Evolutionary conservation across 345 rosid species (phyloP), one percentile per base, ranked within the genome.

Genomic region (Zanthoxylum bungeanum): DNA sequence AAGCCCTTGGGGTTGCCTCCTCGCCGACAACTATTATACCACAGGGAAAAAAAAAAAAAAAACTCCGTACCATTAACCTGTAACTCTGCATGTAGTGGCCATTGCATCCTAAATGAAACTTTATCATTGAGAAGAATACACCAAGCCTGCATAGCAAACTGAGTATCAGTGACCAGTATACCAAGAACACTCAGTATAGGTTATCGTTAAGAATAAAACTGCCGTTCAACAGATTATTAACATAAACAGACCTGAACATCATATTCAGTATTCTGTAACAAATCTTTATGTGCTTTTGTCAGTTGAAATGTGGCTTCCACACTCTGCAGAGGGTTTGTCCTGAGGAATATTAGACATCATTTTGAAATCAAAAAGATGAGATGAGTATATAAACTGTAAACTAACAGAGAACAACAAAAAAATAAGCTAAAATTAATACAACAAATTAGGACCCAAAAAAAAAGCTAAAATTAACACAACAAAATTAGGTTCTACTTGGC

Each of bases 41-140:
- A 28, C 21, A 34, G 64, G n/a, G n/a, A n/a, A 44, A 64, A 40
- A 31, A 11, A 56, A 53, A 36, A 40, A 64, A 17, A 27, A 37
- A 60, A 39, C 7, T 66, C 10, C 74, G 52, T 79, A 79, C 82
- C 79, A 65, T 79, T 79, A 25, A 79, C 59, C 59, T 63, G 68
- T 33, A 79, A 72, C 14, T 71, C 67, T 56, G 71, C 73, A 47
- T 30, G 22, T 30, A 21, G 73, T 19, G 79, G 82, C 82, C 82
- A 79, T 33, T 79, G 82, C 73, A 79, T 75, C 71, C 82, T 75
- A 68, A 72, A 79, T 16, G 62, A 31, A 25, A 79, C 79, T 50
- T 68, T 72, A 49, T 79, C 82, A 49, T 72, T 68, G n/a, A 79
- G 67, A 58, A 79, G 82, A 71, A 79, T 75, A 50, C 82, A 75